Evolutionary conservation across 768 basidiomycete species (phyloP).

Genomic region (Hygrocybe punicea): DNA sequence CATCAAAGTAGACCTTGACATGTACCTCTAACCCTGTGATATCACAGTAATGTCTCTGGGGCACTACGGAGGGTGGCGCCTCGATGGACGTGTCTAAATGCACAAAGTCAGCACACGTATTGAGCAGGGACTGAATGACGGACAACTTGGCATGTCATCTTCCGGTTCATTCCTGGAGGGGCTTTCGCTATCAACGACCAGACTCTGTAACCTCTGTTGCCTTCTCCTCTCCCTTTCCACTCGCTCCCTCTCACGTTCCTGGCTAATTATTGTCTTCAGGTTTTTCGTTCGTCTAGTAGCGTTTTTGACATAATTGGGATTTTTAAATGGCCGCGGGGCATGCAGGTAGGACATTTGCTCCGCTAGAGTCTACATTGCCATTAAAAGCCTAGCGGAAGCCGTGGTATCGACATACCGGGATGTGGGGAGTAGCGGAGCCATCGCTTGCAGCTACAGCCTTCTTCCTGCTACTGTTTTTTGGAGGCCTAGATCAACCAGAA

Average conservation of each 20-base stretch:
- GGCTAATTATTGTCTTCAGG: constrained; percentile 70
- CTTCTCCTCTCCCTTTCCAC: constrained; percentile 58
- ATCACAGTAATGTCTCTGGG: constrained; percentile 76
- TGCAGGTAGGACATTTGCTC: constrained; percentile 74
- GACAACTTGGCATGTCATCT: constrained; percentile 73
- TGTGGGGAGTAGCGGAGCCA: constrained; percentile 43
- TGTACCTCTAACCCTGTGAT: constrained; percentile 79
- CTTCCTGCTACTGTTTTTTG: constrained; percentile 42
- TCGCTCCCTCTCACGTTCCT: constrained; percentile 77
- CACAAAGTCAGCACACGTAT: not conserved
- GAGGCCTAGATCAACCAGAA: constrained; percentile 35
- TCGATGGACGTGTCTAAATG: constrained; percentile 71
- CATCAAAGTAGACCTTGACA: not conserved
- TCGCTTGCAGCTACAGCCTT: constrained; percentile 37
- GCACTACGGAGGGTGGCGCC: constrained; percentile 77
- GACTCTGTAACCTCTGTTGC: constrained; percentile 45
- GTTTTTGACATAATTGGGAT: constrained; percentile 65
- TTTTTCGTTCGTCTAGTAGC: constrained; percentile 72
- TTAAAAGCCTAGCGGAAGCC: not conserved
- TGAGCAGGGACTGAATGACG: constrained; percentile 19
- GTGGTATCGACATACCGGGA: constrained; percentile 32
- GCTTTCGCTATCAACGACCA: constrained; percentile 54
- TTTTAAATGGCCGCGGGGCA: constrained; percentile 74
- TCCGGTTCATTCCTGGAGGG: constrained; percentile 26
- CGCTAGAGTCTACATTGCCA: constrained; percentile 53